A percentile compares a stretch with the other conserved stretches of the same genome.
Conservation (phyloP, 2,329 filamentous ascomycete genomes). For the Penicillium palitans region DNA sequence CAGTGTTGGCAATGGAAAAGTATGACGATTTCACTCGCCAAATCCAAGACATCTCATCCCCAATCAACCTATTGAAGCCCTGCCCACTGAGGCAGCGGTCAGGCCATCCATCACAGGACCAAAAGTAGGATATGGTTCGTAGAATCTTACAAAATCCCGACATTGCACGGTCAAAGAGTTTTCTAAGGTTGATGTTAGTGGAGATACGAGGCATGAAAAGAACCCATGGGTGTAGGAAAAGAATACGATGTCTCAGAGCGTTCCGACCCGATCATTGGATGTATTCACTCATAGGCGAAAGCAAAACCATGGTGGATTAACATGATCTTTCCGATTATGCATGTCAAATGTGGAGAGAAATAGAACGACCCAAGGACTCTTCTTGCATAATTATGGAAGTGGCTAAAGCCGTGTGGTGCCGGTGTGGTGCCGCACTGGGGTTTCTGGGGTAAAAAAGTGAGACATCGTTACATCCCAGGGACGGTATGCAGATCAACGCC, state of each 20-base stretch:
- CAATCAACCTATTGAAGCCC: neutral
- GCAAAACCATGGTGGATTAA: neutral
- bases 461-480: constrained; percentile 26
- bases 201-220: neutral
- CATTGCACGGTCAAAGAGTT: neutral
- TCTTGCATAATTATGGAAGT: neutral
- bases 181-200: neutral
- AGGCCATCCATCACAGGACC: constrained; percentile 11
- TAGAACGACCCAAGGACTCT: neutral
- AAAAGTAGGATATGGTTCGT: neutral
- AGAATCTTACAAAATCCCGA: constrained; percentile 1
- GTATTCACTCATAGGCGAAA: neutral
- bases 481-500: constrained; percentile 6
- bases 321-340: constrained; percentile 4
- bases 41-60: constrained; percentile 11
- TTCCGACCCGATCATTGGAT: constrained; percentile 8
- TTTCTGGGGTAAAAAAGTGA: constrained; percentile 16
- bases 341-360: constrained; percentile 10
- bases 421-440: neutral
- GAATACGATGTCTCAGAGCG: constrained; percentile 17
- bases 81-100: neutral
- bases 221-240: neutral
- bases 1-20: neutral
- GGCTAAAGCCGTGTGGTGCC: neutral
- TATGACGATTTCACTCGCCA: neutral